Evolutionary conservation across 495 filamentous ascomycete genomes (phyloP), one percentile per base, ranked within the genome.

Genomic region (Aspergillus nanangensis): DNA sequence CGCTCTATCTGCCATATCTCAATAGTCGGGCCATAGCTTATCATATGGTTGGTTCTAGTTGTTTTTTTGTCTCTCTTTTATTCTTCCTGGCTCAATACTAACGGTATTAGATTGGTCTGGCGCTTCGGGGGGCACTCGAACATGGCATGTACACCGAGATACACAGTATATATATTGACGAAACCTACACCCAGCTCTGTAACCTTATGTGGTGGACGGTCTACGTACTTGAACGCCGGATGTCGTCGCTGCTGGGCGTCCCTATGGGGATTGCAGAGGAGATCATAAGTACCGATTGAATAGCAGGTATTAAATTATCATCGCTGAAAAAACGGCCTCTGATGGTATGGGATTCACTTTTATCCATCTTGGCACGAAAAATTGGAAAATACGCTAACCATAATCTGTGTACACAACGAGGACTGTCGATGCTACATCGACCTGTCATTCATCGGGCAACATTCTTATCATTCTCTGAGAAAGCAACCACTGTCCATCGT

Each of bases 61-160:
- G 1, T 9, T 24, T 11, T 41, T 23, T n/a, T n/a, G n/a, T n/a
- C n/a, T n/a, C n/a, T n/a, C n/a, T n/a, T n/a, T n/a, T n/a, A n/a
- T n/a, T n/a, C n/a, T n/a, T n/a, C n/a, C n/a, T n/a, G n/a, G n/a
- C n/a, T n/a, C n/a, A n/a, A n/a, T n/a, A 40, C 18, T 24, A 11
- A 24, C 20, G 2, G 24, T 24, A 22, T 21, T 24, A 41, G 38
- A 21, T 41, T 11, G 38, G 38, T 1, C 9, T 15, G 7, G 38
- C 38, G 7, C 38, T 41, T 8, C 38, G 38, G 18, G 7, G 15
- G 38, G 38, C 38, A 2, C 10, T 41, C 11, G 38, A 41, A 21
- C 38, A 41, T 24, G 38, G 38, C 1, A 41, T 41, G 38, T 41
- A 41, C 17, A 41, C 38, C 20, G 38, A 41, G 17, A 41, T 41